Evolutionary conservation across 371 early-diverging fungal genomes (phyloP).

Genomic region (Saksenaea vasiformis): DNA sequence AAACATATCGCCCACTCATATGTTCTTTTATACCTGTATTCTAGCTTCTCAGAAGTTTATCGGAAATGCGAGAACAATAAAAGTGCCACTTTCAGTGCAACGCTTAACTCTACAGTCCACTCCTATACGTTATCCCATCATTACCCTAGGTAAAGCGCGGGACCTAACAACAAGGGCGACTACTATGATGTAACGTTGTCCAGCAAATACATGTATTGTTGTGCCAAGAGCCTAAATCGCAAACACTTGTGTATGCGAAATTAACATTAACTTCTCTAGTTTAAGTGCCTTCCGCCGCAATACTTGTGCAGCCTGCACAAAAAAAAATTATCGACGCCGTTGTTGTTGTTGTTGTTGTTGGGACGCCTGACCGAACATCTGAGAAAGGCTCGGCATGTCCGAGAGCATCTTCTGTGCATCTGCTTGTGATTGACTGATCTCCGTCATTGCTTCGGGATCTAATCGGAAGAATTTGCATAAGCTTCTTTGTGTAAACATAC

Average conservation of each 20-base stretch:
- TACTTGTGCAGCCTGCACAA: background rate
- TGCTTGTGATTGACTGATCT: constrained; percentile 35
- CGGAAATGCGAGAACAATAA: too few species aligned
- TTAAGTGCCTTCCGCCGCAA: background rate
- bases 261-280: background rate
- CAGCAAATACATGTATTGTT: background rate
- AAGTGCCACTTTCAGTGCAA: too few species aligned
- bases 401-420: constrained; percentile 43
- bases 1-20: too few species aligned
- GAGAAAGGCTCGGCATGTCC: constrained; percentile 43
- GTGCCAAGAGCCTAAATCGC: background rate
- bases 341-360: constrained; percentile 13
- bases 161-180: background rate
- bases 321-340: background rate
- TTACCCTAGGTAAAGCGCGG: background rate
- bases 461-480: background rate
- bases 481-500: background rate
- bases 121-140: background rate
- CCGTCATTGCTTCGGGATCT: constrained; percentile 47
- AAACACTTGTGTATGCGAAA: background rate
- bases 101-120: too few species aligned
- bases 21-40: too few species aligned
- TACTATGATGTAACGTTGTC: background rate
- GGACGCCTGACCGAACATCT: constrained; percentile 31
- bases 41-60: too few species aligned